A percentile compares a stretch with the other conserved stretches of the same genome.
Evolutionary conservation across 2,329 filamentous ascomycete genomes (phyloP).

Genomic region (Aspergillus terreus): DNA sequence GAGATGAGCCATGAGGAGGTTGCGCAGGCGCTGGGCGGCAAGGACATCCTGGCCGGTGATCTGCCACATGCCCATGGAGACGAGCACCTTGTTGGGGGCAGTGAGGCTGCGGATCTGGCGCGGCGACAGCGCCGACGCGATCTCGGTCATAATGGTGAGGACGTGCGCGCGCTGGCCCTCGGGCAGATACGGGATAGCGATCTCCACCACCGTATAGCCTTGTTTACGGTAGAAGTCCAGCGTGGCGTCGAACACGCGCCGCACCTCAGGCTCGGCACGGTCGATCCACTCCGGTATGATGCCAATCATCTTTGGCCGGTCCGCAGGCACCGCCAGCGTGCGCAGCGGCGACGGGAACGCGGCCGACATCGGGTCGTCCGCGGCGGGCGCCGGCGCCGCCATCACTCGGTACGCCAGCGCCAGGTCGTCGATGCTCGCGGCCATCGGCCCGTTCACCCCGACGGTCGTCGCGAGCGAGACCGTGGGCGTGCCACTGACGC

Average conservation of each 20-base stretch:
- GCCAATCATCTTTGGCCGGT: constrained; percentile 57
- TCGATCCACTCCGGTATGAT: constrained; percentile 67
- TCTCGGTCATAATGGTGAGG: constrained; percentile 72
- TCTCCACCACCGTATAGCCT: constrained; percentile 43
- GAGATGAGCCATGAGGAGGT: constrained; percentile 74
- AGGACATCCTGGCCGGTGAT: constrained; percentile 68
- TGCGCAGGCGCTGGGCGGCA: constrained; percentile 68
- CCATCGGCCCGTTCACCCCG: constrained; percentile 70
- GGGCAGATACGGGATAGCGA: constrained; percentile 55
- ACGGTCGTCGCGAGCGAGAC: constrained; percentile 58
- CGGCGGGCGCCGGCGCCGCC: constrained; percentile 62
- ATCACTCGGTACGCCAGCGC: constrained; percentile 79
- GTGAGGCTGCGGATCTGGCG: constrained; percentile 57
- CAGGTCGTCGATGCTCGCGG: constrained; percentile 71
- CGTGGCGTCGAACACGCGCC: constrained; percentile 57
- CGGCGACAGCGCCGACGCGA: constrained; percentile 49
- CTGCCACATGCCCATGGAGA: constrained; percentile 58
- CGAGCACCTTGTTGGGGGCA: constrained; percentile 65
- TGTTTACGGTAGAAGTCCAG: constrained; percentile 51
- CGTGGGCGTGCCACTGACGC: constrained; percentile 59
- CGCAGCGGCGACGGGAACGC: constrained; percentile 50
- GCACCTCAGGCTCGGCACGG: constrained; percentile 62
- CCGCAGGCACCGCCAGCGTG: constrained; percentile 43
- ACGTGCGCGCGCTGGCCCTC: constrained; percentile 75
- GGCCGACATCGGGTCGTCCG: constrained; percentile 54